Percentiles rank a stretch among this genome's conserved stretches.
Evolutionary conservation across 2,329 filamentous ascomycete genomes (phyloP).

Genomic region (Aspergillus neoniger): DNA sequence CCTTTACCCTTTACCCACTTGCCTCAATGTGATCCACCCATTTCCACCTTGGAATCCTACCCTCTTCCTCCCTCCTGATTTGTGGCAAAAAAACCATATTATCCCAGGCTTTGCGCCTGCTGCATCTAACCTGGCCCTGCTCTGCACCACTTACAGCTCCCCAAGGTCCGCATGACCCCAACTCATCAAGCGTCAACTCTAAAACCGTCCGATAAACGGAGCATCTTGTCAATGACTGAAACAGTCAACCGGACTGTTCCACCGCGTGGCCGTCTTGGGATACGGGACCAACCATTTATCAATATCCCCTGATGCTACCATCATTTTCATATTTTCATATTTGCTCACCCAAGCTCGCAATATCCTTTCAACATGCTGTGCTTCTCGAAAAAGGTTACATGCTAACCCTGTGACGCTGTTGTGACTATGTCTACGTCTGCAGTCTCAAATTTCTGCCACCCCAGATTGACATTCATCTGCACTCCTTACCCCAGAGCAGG

Average conservation of each 20-base stretch:
- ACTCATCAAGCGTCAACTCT: conserved; percentile 8
- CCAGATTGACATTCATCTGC: not conserved
- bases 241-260: not conserved
- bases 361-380: not conserved
- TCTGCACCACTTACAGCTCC: not conserved
- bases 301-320: not conserved
- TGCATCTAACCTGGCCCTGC: not conserved
- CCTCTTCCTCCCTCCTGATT: conserved; percentile 2
- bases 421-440: not conserved
- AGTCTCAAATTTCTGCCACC: not conserved
- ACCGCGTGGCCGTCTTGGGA: not conserved
- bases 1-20: not conserved
- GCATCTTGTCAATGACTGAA: not conserved
- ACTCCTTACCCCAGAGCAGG: not conserved
- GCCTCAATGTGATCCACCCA: not conserved
- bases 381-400: not conserved
- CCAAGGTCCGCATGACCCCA: conserved; percentile 6
- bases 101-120: not conserved
- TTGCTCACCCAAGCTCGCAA: not conserved
- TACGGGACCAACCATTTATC: not conserved
- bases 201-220: conserved; percentile 5
- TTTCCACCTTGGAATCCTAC: not conserved
- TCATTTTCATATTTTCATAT: not conserved
- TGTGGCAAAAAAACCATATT: not conserved
- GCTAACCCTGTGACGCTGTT: not conserved